Percentiles rank a stretch among this genome's conserved stretches.
Evolutionary conservation across 768 basidiomycete genomes (phyloP).

Genomic region (Mycena belliarum): DNA sequence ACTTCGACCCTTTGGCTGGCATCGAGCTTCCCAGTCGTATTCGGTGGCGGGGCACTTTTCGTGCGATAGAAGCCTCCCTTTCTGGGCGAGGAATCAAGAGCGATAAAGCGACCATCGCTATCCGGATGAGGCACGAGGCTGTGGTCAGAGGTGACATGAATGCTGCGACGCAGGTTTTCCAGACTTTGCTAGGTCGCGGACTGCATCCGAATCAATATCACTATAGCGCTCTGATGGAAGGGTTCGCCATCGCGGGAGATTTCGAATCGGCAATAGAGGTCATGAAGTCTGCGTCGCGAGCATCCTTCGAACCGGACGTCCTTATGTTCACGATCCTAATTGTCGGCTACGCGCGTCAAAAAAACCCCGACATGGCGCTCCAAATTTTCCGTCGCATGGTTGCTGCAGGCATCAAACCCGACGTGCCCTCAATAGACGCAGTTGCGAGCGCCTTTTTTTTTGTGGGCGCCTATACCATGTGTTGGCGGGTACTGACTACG

Average conservation of each 20-base stretch:
- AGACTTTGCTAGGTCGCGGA: conserved; percentile 63
- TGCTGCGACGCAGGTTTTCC: conserved; percentile 55
- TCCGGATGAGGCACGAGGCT: conserved; percentile 66
- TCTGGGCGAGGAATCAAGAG: conserved; percentile 47
- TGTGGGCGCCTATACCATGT: conserved; percentile 50
- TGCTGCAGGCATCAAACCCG: conserved; percentile 60
- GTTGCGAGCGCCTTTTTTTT: conserved; percentile 67
- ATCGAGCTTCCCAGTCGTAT: conserved; percentile 36
- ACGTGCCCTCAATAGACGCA: conserved; percentile 71
- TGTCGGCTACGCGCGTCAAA: conserved; percentile 64
- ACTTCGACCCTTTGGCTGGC: conserved; percentile 54
- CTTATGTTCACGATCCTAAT: conserved; percentile 81
- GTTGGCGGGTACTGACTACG: conserved; percentile 53
- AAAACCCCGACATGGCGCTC: conserved; percentile 54
- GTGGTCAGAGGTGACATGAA: conserved; percentile 51
- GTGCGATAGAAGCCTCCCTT: conserved; percentile 49
- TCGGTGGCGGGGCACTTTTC: conserved; percentile 33
- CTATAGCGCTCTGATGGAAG: conserved; percentile 74
- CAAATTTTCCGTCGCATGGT: conserved; percentile 65
- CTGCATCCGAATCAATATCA: conserved; percentile 74
- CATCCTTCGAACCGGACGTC: conserved; percentile 57
- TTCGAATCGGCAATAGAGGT: conserved; percentile 54
- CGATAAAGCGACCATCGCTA: conserved; percentile 57
- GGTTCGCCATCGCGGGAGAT: conserved; percentile 63
- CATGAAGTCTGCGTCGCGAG: conserved; percentile 50